A percentile compares a stretch with the other conserved stretches of the same genome.
phyloP scores from a whole-genome alignment of 768 basidiomycete species.

The Artomyces pyxidatus region DNA sequence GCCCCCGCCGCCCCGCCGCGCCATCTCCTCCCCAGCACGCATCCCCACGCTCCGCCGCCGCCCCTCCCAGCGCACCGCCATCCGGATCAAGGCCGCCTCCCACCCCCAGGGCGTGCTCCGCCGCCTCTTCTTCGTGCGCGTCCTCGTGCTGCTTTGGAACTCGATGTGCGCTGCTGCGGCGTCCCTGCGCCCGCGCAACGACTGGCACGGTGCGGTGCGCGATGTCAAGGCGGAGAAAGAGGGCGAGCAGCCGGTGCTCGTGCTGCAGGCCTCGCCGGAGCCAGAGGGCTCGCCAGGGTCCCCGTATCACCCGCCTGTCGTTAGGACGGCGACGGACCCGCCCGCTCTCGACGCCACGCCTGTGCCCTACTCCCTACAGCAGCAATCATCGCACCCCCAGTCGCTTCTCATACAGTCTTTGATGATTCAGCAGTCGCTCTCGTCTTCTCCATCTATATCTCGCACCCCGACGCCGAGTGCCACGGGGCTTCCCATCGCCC shows the following conservation, averaged over 20 bases:
- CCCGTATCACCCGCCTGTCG: not conserved
- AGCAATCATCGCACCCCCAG: not conserved
- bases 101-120: slow-evolving; percentile 27
- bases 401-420: not conserved
- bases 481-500: slow-evolving; percentile 39
- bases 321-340: slow-evolving; percentile 2
- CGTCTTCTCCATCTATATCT: slow-evolving; percentile 1
- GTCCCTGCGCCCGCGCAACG: slow-evolving; percentile 26
- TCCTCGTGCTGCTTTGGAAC: slow-evolving; percentile 64
- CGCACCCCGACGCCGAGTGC: slow-evolving; percentile 19
- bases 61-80: slow-evolving; percentile 8
- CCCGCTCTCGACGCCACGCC: not conserved
- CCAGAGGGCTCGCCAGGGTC: not conserved
- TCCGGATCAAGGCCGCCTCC: slow-evolving; percentile 6
- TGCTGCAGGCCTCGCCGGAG: not conserved
- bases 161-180: slow-evolving; percentile 55
- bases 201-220: slow-evolving; percentile 11
- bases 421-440: not conserved
- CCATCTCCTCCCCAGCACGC: slow-evolving; percentile 11
- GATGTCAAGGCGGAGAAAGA: not conserved
- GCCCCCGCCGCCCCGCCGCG: slow-evolving; percentile 11
- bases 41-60: slow-evolving; percentile 10
- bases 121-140: slow-evolving; percentile 63
- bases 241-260: not conserved
- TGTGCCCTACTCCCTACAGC: not conserved